phyloP scores from a whole-genome alignment of 1,139 yeast species.

The Kluyveromyces sp. region DNA sequence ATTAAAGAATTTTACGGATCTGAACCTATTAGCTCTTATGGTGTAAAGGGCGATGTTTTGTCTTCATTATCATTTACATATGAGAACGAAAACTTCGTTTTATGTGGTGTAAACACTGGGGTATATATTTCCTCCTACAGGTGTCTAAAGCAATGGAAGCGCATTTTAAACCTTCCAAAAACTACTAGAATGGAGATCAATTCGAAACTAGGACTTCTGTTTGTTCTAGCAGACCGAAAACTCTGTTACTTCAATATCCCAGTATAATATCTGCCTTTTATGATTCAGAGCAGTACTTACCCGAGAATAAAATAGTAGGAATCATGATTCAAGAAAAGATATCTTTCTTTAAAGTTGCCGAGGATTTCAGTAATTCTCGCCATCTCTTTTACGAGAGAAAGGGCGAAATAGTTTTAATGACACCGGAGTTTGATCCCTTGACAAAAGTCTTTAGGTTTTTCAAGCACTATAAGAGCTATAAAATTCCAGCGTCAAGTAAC shows the following conservation, averaged over 20 bases:
- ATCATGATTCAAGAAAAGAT: constrained; percentile 34
- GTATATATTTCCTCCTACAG: constrained; percentile 28
- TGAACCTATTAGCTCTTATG: constrained; percentile 5
- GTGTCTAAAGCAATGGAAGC: constrained; percentile 44
- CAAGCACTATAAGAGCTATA: constrained; percentile 41
- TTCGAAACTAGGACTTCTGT: constrained; percentile 47
- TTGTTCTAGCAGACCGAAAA: constrained; percentile 52
- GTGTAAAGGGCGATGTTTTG: constrained; percentile 33
- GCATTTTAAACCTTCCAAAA: constrained; percentile 46
- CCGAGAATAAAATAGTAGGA: constrained; percentile 27
- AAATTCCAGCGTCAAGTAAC: constrained; percentile 28
- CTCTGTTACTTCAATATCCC: constrained; percentile 54
- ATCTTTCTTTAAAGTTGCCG: constrained; percentile 52
- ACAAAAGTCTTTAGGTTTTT: constrained; percentile 46
- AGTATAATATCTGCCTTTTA: constrained; percentile 32
- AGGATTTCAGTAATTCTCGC: constrained; percentile 48
- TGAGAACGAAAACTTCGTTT: constrained; percentile 23
- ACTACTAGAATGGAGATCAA: constrained; percentile 59
- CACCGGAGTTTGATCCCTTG: constrained; percentile 44
- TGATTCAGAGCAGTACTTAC: constrained; percentile 23
- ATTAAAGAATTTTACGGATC: constrained; percentile 27
- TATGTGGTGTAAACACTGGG: constrained; percentile 32
- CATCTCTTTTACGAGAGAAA: constrained; percentile 49
- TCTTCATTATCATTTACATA: constrained; percentile 41
- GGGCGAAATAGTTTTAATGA: constrained; percentile 29